phyloP scores from a whole-genome alignment of 2,329 filamentous ascomycete genomes.

The Zymoseptoria pseudotritici region DNA sequence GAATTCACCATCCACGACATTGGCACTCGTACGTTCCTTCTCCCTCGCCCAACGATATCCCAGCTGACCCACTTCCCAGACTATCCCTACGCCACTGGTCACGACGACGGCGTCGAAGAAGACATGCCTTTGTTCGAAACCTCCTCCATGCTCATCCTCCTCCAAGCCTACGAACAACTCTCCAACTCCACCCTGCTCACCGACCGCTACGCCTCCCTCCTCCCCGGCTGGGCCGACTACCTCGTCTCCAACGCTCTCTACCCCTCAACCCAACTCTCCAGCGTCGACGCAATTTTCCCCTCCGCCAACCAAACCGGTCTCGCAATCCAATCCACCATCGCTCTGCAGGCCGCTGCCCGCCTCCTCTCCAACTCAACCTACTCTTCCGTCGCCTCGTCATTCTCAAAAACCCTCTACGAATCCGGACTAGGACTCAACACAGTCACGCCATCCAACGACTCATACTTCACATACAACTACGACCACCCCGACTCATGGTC shows the following conservation, averaged over 20 bases:
- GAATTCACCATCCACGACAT: conserved; percentile 22
- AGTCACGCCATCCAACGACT: conserved; percentile 19
- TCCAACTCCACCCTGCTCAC: conserved; percentile 44
- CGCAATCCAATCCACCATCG: conserved; percentile 22
- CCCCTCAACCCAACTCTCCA: conserved; percentile 49
- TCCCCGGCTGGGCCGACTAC: conserved; percentile 49
- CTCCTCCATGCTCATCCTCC: conserved; percentile 50
- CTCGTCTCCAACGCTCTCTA: conserved; percentile 46
- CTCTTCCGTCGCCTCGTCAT: conserved; percentile 9
- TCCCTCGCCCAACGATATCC: background rate
- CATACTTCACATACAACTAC: conserved; percentile 42
- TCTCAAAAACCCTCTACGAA: conserved; percentile 17
- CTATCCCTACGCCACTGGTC: conserved; percentile 23
- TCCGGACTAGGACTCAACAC: conserved; percentile 19
- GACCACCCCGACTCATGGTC: conserved; percentile 25
- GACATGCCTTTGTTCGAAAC: conserved; percentile 39
- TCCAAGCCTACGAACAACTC: conserved; percentile 50
- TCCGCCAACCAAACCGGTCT: conserved; percentile 41
- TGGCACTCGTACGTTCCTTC: conserved; percentile 5
- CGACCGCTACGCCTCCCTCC: conserved; percentile 40
- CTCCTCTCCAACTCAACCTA: conserved; percentile 43
- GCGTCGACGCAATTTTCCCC: conserved; percentile 48
- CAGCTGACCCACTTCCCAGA: conserved; percentile 1
- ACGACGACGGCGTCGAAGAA: conserved; percentile 37
- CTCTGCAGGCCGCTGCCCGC: conserved; percentile 35